Evolutionary conservation across 1,139 yeast genomes (phyloP).

Genomic region (Candida sp.): DNA sequence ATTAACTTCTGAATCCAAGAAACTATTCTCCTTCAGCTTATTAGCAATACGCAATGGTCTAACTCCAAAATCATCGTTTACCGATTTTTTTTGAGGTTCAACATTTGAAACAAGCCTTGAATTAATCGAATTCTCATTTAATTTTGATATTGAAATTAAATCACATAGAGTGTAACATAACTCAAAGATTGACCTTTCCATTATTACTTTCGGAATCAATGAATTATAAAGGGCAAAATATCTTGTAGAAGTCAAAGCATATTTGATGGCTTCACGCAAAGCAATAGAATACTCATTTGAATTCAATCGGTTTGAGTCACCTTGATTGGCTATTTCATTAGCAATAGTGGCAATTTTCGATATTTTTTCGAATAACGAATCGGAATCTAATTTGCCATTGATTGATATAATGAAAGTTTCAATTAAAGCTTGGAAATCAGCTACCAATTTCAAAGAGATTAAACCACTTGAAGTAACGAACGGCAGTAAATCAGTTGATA

Average conservation of each 20-base stretch:
- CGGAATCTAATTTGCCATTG: constrained; percentile 31
- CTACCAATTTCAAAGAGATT: constrained; percentile 41
- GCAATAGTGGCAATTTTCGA: constrained; percentile 51
- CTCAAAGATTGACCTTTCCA: constrained; percentile 80
- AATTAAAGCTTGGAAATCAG: constrained; percentile 44
- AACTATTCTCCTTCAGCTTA: constrained; percentile 21
- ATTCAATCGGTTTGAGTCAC: constrained; percentile 31
- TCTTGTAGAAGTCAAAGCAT: constrained; percentile 75
- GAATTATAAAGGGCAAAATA: constrained; percentile 66
- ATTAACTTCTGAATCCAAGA: constrained; percentile 1
- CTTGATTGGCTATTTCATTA: constrained; percentile 45
- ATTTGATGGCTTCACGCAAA: constrained; percentile 70
- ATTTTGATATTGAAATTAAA: constrained; percentile 54
- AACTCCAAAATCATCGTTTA: constrained; percentile 32
- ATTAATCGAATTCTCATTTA: constrained; percentile 24
- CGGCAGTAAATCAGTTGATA: constrained; percentile 22
- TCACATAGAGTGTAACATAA: constrained; percentile 73
- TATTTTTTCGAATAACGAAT: constrained; percentile 50
- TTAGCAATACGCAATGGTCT: constrained; percentile 61
- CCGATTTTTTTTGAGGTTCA: constrained; percentile 7
- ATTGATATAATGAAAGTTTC: constrained; percentile 41
- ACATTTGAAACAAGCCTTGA: constrained; percentile 6
- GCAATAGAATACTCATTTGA: constrained; percentile 34
- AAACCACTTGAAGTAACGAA: constrained; percentile 39
- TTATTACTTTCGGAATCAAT: constrained; percentile 65